Base-by-base conservation (phyloP, 768 basidiomycete genomes). In the Tricholoma bakamatsutake region DNA sequence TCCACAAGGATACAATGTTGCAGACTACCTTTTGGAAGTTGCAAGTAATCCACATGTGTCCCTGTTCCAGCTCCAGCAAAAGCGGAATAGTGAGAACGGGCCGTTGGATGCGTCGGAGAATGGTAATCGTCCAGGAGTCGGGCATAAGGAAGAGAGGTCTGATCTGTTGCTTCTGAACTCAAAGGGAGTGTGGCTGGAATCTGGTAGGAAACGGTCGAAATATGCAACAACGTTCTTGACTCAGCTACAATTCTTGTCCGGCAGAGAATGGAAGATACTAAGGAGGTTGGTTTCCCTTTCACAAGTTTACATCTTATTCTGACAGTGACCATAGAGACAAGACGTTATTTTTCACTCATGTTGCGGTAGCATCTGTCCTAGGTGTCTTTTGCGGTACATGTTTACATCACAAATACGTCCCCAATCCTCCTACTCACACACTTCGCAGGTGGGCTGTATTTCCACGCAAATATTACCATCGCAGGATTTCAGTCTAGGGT, bases 401-500 rank as follows among this genome's bases (percentile, higher is more conserved):
- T 30, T 42, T 21, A 34, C 27, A 40, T 30, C 48, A 51, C 15
- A 13, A 35, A 12, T 50, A 43, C 2, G 35, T 42, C 56, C 27
- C 50, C 35, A 12, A 27, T 56, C 17, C 52, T 6, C 9, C 31
- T 30, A 9, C 28, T 48, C 15, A 31, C 31, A 31, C 28, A 31
- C 28, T 48, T 24, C 27, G 3, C 54, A 88, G 90, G 93, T 55
- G 94, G 95, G 0, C 69, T 96, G 54, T 97, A 95, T 67, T 98
- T 77, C 71, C 67, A 93, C 28, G 93, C 91, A 0, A 81, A 79
- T 34, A 72, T 81, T 17, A 87, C 83, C 4, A 96, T 97, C 59
- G 90, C 93, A 24, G 94, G 94, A 1, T 97, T 97, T 78, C 94
- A 97, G 67, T 88, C 88, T 35, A 81, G 95, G 30, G 80, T 98